phyloP scores from a whole-genome alignment of 371 early-diverging fungal species.

The Actinomortierella ambigua region DNA sequence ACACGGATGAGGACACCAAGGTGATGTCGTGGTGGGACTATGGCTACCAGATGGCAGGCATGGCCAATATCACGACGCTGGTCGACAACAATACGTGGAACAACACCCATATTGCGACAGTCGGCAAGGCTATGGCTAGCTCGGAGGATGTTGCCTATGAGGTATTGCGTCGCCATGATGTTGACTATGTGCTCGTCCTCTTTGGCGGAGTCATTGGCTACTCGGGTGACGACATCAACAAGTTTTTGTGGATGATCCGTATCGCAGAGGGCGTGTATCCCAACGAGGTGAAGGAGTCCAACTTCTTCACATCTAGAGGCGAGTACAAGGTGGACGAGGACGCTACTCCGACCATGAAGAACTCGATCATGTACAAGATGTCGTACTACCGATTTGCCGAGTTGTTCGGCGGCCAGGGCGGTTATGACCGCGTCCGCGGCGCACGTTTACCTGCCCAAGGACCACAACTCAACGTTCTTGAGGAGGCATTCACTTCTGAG shows the following conservation, averaged over 20 bases:
- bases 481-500: conserved; percentile 91
- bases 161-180: conserved; percentile 90
- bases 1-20: conserved; percentile 92
- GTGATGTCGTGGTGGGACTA: conserved; percentile 99
- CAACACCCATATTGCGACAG: conserved; percentile 99
- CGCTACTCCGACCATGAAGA: conserved; percentile 89
- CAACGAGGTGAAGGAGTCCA: conserved; percentile 84
- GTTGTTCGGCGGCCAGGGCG: conserved; percentile 77
- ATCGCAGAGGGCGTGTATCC: conserved; percentile 98
- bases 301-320: conserved; percentile 88
- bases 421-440: conserved; percentile 89
- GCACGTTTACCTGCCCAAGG: conserved; percentile 74
- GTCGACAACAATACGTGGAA: conserved; percentile 99
- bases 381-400: conserved; percentile 94
- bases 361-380: conserved; percentile 96
- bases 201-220: conserved; percentile 97
- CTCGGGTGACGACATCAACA: conserved; percentile 99
- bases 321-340: conserved; percentile 93
- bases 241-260: conserved; percentile 99
- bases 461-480: conserved; percentile 83
- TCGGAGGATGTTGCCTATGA: conserved; percentile 91
- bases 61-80: conserved; percentile 95
- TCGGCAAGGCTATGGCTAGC: conserved; percentile 94
- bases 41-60: conserved; percentile 99
- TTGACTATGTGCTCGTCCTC: conserved; percentile 95